Base-by-base conservation (phyloP, 2,329 filamentous ascomycete species). In the Penicillium corylophilum region DNA sequence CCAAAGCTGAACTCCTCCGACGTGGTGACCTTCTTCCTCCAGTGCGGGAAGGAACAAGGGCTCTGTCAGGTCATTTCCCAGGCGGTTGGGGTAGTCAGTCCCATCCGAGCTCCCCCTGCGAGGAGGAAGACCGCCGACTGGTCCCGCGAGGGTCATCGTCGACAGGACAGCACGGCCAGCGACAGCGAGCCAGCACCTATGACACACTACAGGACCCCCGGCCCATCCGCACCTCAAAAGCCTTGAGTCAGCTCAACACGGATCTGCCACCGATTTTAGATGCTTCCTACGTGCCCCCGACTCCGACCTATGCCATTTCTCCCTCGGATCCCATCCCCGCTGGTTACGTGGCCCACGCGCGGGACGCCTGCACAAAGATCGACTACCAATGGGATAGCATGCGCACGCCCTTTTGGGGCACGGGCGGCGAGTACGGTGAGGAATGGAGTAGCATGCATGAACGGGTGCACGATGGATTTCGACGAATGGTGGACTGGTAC, bases 301-400 rank as follows among this genome's bases (percentile, higher is more conserved):
- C 83, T 5, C 92, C 93, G 1, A 83, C 85, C 15, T 96, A 95
- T 70, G 90, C 93, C 1, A 82, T 96, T 9, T 93, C 89, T 0
- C 80, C 82, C 7, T 86, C 87, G 7, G 87, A 90, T 40, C 85
- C 87, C 7, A 96, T 97, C 51, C 94, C 94, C 0, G 77, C 84
- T 2, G 94, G 93, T 2, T 95, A 95, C 67, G 89, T 96, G 16
- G 83, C 90, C 0, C 94, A 99, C 72, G 93, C 93, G 8, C 84
- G 91, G 55, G 90, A 97, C 67, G 84, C 87, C 12, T 97, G 91
- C 65, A 79, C 89, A 5, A 82, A 88, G 45, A 81, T 96, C n/a
- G 94, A 99, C 71, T 95, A 90, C 64, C 88, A 93, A 63, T 99
- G 94, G 93, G 92, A 99, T 66, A 96, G 92, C 53, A 93, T 92